A percentile compares a stretch with the other conserved stretches of the same genome.
Evolutionary conservation across 1,284 basidiomycete genomes (phyloP).

Genomic region (Puccinia coronata): DNA sequence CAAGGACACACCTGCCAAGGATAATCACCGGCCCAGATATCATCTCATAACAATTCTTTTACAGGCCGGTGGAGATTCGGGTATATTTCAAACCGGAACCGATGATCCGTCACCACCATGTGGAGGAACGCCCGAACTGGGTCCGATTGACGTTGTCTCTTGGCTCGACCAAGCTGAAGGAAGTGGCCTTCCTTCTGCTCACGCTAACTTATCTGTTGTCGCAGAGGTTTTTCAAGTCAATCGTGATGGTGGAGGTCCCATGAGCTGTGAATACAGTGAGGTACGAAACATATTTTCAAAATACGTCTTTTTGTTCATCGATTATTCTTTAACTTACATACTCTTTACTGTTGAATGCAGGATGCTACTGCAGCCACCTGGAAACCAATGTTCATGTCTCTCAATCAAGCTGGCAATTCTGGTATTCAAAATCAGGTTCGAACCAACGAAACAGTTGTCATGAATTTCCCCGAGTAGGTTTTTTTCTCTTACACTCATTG

Average conservation of each 20-base stretch:
- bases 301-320: not conserved
- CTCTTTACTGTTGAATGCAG: not conserved
- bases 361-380: conserved; percentile 36
- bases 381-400: conserved; percentile 40
- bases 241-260: conserved; percentile 39
- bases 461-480: conserved; percentile 24
- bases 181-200: conserved; percentile 18
- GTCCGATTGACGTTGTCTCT: conserved; percentile 16
- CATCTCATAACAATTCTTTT: not conserved
- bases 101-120: conserved; percentile 24
- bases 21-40: too few relatives aligned
- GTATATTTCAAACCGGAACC: conserved; percentile 46
- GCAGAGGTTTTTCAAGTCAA: conserved; percentile 37
- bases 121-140: conserved; percentile 34
- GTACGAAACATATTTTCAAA: not conserved
- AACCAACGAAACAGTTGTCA: conserved; percentile 34
- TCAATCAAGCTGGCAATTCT: conserved; percentile 32
- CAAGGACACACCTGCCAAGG: too few relatives aligned
- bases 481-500: not conserved
- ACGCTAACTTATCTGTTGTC: conserved; percentile 31
- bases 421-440: conserved; percentile 8
- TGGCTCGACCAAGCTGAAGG: conserved; percentile 46
- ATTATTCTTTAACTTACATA: not conserved
- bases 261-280: conserved; percentile 41
- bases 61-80: conserved; percentile 43